Percentiles rank a stretch among this genome's conserved stretches.
These are phyloP conservation scores for Emergomyces orientalis DNA, from an alignment of 2,329 filamentous ascomycete species.

Conservation along the genomic window DNA sequence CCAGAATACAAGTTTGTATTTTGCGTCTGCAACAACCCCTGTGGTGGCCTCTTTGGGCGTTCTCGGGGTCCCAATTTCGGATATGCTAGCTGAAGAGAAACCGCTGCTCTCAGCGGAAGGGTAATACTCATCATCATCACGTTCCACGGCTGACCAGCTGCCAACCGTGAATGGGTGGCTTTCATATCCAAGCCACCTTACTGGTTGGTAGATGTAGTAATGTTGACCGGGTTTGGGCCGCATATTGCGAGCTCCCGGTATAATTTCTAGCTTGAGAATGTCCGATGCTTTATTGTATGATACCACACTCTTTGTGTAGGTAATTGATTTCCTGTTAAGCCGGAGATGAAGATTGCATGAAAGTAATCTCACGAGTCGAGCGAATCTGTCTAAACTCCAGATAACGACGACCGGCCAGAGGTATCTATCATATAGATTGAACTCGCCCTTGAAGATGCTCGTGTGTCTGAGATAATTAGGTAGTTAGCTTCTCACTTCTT, in stretches of 20 bases:
- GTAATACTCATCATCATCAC: not conserved
- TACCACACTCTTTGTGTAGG: conserved; percentile 26
- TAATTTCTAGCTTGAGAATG: conserved; percentile 35
- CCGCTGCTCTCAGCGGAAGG: not conserved
- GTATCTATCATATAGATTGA: conserved; percentile 39
- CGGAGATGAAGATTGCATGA: conserved; percentile 33
- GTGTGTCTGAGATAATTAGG: conserved; percentile 34
- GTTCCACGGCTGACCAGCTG: conserved; percentile 9
- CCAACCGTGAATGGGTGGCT: conserved; percentile 42
- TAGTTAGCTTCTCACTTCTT: not conserved
- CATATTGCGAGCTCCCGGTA: conserved; percentile 23
- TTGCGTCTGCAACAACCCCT: not conserved
- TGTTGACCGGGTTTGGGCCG: conserved; percentile 36
- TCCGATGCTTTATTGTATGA: conserved; percentile 34
- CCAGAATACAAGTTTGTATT: conserved; percentile 34
- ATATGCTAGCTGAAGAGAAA: not conserved
- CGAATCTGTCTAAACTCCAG: conserved; percentile 39
- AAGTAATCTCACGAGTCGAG: conserved; percentile 33
- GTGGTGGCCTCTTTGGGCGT: not conserved
- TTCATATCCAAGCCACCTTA: conserved; percentile 35
- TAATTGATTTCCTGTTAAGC: conserved; percentile 13
- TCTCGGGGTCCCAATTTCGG: not conserved
- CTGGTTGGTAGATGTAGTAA: conserved; percentile 40
- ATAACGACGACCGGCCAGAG: conserved; percentile 41
- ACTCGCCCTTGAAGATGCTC: conserved; percentile 38